Conservation (phyloP, 495 filamentous ascomycete species). For the Penicillium atrosanguineum region DNA sequence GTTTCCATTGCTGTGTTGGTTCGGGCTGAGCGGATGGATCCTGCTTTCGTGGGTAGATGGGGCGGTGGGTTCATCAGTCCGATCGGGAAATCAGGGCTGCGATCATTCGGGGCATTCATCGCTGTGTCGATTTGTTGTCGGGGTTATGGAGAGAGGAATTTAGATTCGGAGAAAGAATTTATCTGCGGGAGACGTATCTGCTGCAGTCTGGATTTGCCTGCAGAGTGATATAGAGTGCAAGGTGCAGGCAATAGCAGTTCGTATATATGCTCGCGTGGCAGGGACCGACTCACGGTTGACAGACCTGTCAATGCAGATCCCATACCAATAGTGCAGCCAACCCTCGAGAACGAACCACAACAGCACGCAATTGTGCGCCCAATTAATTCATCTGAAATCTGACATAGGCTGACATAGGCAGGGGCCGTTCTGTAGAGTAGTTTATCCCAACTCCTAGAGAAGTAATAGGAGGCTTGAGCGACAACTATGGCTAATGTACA, state of each 20-base stretch:
- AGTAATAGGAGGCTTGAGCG: neutral
- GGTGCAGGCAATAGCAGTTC: neutral
- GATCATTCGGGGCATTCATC: constrained; percentile 1
- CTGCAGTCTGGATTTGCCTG: neutral
- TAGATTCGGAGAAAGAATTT: neutral
- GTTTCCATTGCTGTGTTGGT: neutral
- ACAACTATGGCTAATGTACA: neutral
- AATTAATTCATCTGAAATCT: neutral
- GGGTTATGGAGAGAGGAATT: neutral
- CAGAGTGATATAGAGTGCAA: neutral
- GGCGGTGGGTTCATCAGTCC: constrained; percentile 4
- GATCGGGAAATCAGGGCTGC: constrained; percentile 11
- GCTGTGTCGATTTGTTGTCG: neutral
- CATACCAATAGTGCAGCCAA: neutral
- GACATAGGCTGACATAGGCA: neutral
- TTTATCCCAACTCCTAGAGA: neutral
- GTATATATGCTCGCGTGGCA: too few species aligned
- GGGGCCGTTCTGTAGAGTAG: neutral
- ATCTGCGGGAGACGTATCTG: neutral
- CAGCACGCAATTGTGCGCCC: neutral
- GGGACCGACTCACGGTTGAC: neutral
- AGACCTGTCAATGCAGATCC: constrained; percentile 2
- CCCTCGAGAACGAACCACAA: neutral
- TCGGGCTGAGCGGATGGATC: neutral
- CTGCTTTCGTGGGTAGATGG: neutral